Evolutionary conservation across 768 basidiomycete species (phyloP), one percentile per base, ranked within the genome.

Genomic region (Phaffia tasmanica): DNA sequence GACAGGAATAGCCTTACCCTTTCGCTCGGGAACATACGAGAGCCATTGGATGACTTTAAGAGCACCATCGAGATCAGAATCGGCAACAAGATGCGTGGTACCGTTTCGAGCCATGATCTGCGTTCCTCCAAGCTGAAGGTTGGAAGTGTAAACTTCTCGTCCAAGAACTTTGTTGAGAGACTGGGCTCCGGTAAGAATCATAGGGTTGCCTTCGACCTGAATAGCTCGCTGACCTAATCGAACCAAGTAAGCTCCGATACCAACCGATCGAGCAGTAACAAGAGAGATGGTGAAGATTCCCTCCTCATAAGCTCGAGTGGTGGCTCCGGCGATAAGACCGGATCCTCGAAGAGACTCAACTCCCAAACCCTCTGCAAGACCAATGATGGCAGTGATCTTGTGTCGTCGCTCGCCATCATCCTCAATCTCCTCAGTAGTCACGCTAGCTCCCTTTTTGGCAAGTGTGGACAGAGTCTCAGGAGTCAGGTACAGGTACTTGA

Each of bases 71-170:
- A 99, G 80, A 75, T 99, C 95, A 75, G 91, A 97, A 72, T 84
- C 84, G 46, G 95, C 93, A 3, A 90, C 93, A 67, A 98, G 80
- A 76, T 99, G 95, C 5, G 94, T 95, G 64, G 98, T 89, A 78
- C 95, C 95, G 74, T 99, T 99, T 84, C 97, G 97, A 84, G 91
- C 88, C 95, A 99, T 98, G 81, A 99, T 98, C 74, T 99, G 95
- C n/a, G 95, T 98, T 63, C 95, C 95, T 70, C 95, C 95, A 68
- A 99, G 88, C 77, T 98, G 95, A 72, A 99, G 78, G 77, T 98
- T 98, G 63, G 92, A 95, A 11, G 95, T 97, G 76, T 99, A 98
- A 56, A 99, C 95, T 77, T 98, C 95, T 58, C 95, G 88, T 69
- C 95, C 95, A 53, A 99, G 85, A 6, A 99, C 95, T 79, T 99